Evolutionary conservation across 139 green algal species (phyloP), one percentile per base, ranked within the genome.

Genomic region (Zygnema circumcarinatum): DNA sequence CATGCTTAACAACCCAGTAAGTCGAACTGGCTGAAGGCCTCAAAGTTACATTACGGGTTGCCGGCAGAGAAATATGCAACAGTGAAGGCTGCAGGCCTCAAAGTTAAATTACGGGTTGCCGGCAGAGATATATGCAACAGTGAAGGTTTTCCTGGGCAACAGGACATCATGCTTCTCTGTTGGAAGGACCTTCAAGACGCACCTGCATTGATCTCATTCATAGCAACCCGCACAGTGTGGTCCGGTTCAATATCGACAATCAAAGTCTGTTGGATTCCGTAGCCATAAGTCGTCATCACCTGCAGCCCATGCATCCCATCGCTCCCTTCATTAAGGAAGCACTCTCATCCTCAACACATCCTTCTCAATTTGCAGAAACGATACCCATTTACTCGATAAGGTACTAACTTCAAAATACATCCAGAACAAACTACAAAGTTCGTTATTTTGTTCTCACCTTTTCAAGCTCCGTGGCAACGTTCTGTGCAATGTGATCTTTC

Each of bases 121-220:
- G 25, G 22, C 72, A 79, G 21, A 79, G 21, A 20, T 20, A 35
- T 21, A 20, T 79, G 25, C 29, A 22, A 79, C 41, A 22, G 21
- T 79, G 29, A 32, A 20, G 72, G 21, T 22, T 21, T 20, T 67
- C 20, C 72, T 29, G 29, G 56, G 56, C 29, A 72, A 29, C 38
- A 76, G 38, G 68, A 16, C 38, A 79, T 38, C 21, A 33, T 79
- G 72, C 32, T 20, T 32, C 20, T 33, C 29, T 35, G 72, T 25
- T 22, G 72, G 47, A 40, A 85, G 21, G 82, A 22, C 47, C 21
- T 31, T 32, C 22, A 31, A 84, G 20, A 84, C 39, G 21, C 31
- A 87, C 76, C 82, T 35, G 83, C 94, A 81, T 98, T 97, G 93
- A 98, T 98, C 76, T 97, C 95, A 86, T 98, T 98, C 95, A 97